Percentiles rank a stretch among this genome's conserved stretches.
Evolutionary conservation across 1,284 basidiomycete genomes (phyloP).

Genomic region (Thecaphora frezii): DNA sequence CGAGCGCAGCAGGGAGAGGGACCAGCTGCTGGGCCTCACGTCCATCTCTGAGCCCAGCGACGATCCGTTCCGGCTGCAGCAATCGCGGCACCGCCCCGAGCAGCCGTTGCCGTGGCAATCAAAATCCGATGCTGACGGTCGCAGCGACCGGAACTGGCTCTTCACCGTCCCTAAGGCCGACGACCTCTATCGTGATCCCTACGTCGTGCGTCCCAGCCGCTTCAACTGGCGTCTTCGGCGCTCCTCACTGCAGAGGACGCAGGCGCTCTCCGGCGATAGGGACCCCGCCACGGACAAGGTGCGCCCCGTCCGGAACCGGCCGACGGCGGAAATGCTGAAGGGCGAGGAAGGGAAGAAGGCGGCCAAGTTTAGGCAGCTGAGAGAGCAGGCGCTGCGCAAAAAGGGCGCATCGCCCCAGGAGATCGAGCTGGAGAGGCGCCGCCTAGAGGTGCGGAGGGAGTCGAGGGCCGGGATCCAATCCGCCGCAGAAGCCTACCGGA

Average conservation of each 20-base stretch:
- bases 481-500: conserved; percentile 26
- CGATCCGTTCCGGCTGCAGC: too few relatives aligned
- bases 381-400: conserved; percentile 12
- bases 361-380: conserved; percentile 17
- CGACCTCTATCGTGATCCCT: conserved; percentile 31
- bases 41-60: too few relatives aligned
- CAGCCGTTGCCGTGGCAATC: too few relatives aligned
- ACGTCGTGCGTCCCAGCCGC: conserved; percentile 26
- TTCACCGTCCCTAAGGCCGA: conserved; percentile 20
- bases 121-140: too few relatives aligned
- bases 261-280: too few relatives aligned
- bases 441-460: neutral
- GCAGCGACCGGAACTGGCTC: neutral
- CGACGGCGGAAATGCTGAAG: conserved; percentile 20
- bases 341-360: conserved; percentile 28
- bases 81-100: too few relatives aligned
- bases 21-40: too few relatives aligned
- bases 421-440: neutral
- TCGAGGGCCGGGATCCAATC: conserved; percentile 4
- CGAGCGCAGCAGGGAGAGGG: too few relatives aligned
- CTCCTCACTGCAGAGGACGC: neutral
- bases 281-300: neutral
- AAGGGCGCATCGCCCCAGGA: neutral
- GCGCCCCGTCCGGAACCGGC: conserved; percentile 15
- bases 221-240: conserved; percentile 32